These are phyloP conservation scores for Backusella psychrophila DNA, from an alignment of 192 early-diverging fungal genomes.

Conservation along the genomic window DNA sequence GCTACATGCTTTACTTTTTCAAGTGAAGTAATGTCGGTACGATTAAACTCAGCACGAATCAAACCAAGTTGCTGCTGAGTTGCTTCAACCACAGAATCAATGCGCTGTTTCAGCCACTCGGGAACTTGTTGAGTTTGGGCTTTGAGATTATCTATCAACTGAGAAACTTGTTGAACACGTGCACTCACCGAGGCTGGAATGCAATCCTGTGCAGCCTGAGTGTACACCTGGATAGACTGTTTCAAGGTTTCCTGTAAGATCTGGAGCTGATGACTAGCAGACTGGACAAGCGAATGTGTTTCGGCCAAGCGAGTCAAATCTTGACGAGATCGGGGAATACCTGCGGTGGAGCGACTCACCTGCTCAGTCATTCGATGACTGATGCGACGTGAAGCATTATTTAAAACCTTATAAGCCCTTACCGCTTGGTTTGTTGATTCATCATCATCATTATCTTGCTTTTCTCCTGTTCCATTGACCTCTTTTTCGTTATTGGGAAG, in stretches of 20 bases:
- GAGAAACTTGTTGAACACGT: slow-evolving; percentile 32
- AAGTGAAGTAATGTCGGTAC: slow-evolving; percentile 40
- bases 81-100: slow-evolving; percentile 41
- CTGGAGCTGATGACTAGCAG: slow-evolving; percentile 18
- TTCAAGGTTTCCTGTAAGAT: slow-evolving; percentile 19
- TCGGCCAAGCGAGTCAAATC: slow-evolving; percentile 22
- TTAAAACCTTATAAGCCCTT: slow-evolving; percentile 29
- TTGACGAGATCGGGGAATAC: slow-evolving; percentile 26
- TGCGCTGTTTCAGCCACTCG: slow-evolving; percentile 41
- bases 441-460: background rate
- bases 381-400: slow-evolving; percentile 28
- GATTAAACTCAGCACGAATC: slow-evolving; percentile 39
- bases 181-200: slow-evolving; percentile 21
- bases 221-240: slow-evolving; percentile 22
- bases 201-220: slow-evolving; percentile 21
- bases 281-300: slow-evolving; percentile 16
- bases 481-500: slow-evolving; percentile 19
- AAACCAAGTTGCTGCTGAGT: slow-evolving; percentile 43
- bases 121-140: slow-evolving; percentile 41
- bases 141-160: slow-evolving; percentile 42
- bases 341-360: slow-evolving; percentile 15
- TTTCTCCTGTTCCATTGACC: background rate
- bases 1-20: slow-evolving; percentile 54
- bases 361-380: slow-evolving; percentile 27
- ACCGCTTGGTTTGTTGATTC: slow-evolving; percentile 28